These are phyloP conservation scores for Rhododendron mucronatum DNA, from an alignment of 148 eudicot genomes.

Conservation along the genomic window DNA sequence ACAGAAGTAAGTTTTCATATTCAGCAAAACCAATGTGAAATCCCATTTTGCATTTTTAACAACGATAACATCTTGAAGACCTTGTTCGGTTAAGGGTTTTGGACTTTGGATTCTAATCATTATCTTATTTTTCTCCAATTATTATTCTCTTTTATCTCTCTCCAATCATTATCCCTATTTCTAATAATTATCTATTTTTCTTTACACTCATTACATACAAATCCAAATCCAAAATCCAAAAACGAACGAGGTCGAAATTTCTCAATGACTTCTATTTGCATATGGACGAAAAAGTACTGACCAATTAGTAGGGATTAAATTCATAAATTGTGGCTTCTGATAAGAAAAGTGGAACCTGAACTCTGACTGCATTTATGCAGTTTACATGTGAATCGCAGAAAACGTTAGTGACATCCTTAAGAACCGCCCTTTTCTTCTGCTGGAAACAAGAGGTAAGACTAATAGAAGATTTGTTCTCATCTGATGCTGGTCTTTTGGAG, in stretches of 20 bases:
- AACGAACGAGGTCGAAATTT: not conserved
- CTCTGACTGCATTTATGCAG: slow-evolving; percentile 31
- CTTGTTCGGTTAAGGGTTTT: too few relatives aligned
- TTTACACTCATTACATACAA: too few relatives aligned
- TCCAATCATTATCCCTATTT: too few relatives aligned
- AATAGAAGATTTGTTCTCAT: slow-evolving; percentile 37
- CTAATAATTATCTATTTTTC: too few relatives aligned
- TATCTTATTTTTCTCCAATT: too few relatives aligned
- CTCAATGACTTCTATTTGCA: not conserved
- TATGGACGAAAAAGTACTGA: not conserved
- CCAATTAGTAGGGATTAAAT: too few relatives aligned
- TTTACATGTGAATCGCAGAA: slow-evolving; percentile 29
- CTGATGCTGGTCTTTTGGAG: slow-evolving; percentile 54
- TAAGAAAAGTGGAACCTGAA: slow-evolving; percentile 18
- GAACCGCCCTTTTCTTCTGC: slow-evolving; percentile 62
- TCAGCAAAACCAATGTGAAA: not conserved
- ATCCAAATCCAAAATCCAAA: too few relatives aligned
- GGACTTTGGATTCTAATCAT: too few relatives aligned
- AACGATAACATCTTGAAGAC: not conserved
- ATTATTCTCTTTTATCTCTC: too few relatives aligned
- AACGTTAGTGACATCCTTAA: slow-evolving; percentile 66
- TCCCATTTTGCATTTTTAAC: not conserved
- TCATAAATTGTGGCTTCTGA: not conserved
- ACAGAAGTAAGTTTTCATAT: not conserved
- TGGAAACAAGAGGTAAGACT: slow-evolving; percentile 25